Evolutionary conservation across 2,329 filamentous ascomycete species (phyloP).

Genomic region (Stemphylium vesicarium): DNA sequence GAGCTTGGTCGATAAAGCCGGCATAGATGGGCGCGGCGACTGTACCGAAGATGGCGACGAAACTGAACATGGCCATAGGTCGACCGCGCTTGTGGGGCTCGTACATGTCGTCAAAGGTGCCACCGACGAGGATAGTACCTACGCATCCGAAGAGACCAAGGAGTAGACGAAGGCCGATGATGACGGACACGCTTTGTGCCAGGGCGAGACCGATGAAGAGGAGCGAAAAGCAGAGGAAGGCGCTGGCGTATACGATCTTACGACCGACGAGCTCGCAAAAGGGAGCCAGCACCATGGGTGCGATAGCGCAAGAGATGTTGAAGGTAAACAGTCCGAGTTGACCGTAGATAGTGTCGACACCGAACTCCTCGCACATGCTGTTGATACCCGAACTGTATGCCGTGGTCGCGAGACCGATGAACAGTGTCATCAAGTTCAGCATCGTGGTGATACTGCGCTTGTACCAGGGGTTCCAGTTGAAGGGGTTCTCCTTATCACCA

Average conservation of each 20-base stretch:
- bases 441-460: slow-evolving; percentile 38
- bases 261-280: slow-evolving; percentile 37
- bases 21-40: slow-evolving; percentile 62
- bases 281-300: slow-evolving; percentile 35
- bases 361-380: slow-evolving; percentile 37
- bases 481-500: slow-evolving; percentile 34
- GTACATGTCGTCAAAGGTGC: slow-evolving; percentile 40
- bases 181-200: slow-evolving; percentile 30
- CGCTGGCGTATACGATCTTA: slow-evolving; percentile 32
- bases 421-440: slow-evolving; percentile 36
- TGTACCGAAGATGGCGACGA: slow-evolving; percentile 51
- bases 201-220: slow-evolving; percentile 37
- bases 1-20: slow-evolving; percentile 60
- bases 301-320: slow-evolving; percentile 36
- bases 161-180: slow-evolving; percentile 35
- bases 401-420: slow-evolving; percentile 36
- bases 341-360: slow-evolving; percentile 28
- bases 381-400: slow-evolving; percentile 36
- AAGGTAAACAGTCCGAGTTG: slow-evolving; percentile 37
- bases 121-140: slow-evolving; percentile 36
- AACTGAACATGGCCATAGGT: slow-evolving; percentile 39
- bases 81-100: slow-evolving; percentile 34
- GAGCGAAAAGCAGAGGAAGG: slow-evolving; percentile 36
- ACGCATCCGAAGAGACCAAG: slow-evolving; percentile 38
- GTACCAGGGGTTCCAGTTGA: slow-evolving; percentile 40